These are phyloP conservation scores for Saccharum spontaneum DNA, from an alignment of 176 grass and related monocot species.

Conservation along the genomic window DNA sequence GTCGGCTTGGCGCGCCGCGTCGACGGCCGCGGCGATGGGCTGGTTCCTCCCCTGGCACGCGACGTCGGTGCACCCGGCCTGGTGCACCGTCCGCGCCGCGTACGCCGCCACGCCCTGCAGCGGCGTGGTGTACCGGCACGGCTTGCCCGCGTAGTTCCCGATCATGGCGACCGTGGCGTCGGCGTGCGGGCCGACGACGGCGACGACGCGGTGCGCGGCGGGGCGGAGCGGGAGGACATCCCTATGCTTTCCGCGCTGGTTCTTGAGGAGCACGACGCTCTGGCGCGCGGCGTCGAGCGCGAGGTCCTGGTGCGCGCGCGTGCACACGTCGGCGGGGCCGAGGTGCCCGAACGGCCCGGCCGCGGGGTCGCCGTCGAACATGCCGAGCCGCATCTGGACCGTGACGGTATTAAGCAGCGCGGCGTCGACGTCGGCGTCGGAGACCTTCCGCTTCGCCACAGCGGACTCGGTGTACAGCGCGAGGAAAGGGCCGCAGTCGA, in stretches of 20 bases:
- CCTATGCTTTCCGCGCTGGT: not conserved
- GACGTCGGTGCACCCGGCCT: constrained; percentile 63
- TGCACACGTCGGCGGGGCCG: constrained; percentile 62
- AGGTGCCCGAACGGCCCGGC: constrained; percentile 58
- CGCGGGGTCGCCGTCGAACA: constrained; percentile 69
- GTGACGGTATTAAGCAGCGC: constrained; percentile 63
- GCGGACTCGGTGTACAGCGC: constrained; percentile 56
- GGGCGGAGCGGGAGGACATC: constrained; percentile 41
- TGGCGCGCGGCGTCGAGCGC: constrained; percentile 76
- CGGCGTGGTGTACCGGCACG: constrained; percentile 74
- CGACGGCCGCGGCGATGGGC: constrained; percentile 45
- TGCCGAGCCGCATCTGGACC: constrained; percentile 83
- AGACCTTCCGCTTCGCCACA: constrained; percentile 33
- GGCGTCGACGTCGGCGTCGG: constrained; percentile 51
- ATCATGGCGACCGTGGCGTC: constrained; percentile 79
- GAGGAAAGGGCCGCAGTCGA: constrained; percentile 78
- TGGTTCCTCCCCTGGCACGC: constrained; percentile 50
- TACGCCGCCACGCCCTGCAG: constrained; percentile 58
- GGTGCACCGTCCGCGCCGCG: constrained; percentile 20
- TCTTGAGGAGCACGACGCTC: constrained; percentile 70
- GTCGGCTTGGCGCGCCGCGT: constrained; percentile 38
- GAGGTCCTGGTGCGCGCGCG: constrained; percentile 47
- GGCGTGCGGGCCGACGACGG: constrained; percentile 71
- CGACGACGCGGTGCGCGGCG: constrained; percentile 24
- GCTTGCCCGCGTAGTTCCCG: constrained; percentile 78